A percentile compares a stretch with the other conserved stretches of the same genome.
Evolutionary conservation across 2,329 filamentous ascomycete genomes (phyloP).

Genomic region (Ophiostoma quercus): DNA sequence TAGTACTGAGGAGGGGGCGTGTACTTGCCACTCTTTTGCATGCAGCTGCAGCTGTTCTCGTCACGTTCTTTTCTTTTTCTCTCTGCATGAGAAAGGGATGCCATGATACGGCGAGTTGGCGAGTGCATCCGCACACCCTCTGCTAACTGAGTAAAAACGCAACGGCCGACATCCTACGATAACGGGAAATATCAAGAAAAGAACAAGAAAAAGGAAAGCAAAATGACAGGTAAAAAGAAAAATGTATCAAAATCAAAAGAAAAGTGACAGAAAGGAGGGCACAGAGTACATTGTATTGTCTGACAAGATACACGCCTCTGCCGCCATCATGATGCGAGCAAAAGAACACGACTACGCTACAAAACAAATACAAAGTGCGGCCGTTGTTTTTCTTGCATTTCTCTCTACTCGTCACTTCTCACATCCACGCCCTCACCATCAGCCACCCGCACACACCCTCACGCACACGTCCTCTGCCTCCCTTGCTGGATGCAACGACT

Average conservation of each 20-base stretch:
- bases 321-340: not conserved
- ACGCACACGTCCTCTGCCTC: not conserved
- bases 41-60: not conserved
- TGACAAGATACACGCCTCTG: not conserved
- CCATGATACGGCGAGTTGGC: not conserved
- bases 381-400: not conserved
- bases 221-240: not conserved
- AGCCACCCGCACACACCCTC: not conserved
- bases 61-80: not conserved
- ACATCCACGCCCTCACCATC: not conserved
- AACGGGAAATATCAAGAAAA: not conserved
- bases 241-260: not conserved
- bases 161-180: not conserved
- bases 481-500: not conserved
- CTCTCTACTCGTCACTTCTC: not conserved
- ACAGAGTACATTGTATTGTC: not conserved
- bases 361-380: not conserved
- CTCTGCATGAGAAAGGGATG: not conserved
- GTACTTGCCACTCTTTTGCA: not conserved
- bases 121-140: not conserved
- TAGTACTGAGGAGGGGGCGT: not conserved
- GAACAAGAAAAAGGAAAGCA: not conserved
- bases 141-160: not conserved
- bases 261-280: not conserved
- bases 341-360: not conserved